These are phyloP conservation scores for Medicago truncatula DNA, from an alignment of 306 rosid genomes.

Conservation along the genomic window MtrunA17r5.0-ANR NC_053046.1:8031501-8032000, in stretches of 20 bases:
- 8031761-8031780: constrained; percentile 12
- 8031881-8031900: constrained; percentile 88
- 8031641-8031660: not conserved
- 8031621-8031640: not conserved
- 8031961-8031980: not conserved
- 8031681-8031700: not conserved
- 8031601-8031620: too few species aligned
- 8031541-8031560: too few species aligned
- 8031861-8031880: constrained; percentile 94
- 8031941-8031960: not conserved
- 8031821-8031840: constrained; percentile 88
- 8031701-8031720: not conserved
- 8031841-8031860: constrained; percentile 99
- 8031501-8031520: too few species aligned
- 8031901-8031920: constrained; percentile 62
- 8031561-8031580: not conserved
- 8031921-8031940: constrained; percentile 11
- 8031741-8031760: constrained; percentile 43
- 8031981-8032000: constrained; percentile 27
- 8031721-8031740: not conserved
- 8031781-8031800: constrained; percentile 77
- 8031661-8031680: too few species aligned
- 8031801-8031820: constrained; percentile 72
- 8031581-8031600: too few species aligned
- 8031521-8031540: too few species aligned